These are phyloP conservation scores for Fusarium anthophilum DNA, from an alignment of 2,329 filamentous ascomycete genomes.

Conservation along the genomic window DNA sequence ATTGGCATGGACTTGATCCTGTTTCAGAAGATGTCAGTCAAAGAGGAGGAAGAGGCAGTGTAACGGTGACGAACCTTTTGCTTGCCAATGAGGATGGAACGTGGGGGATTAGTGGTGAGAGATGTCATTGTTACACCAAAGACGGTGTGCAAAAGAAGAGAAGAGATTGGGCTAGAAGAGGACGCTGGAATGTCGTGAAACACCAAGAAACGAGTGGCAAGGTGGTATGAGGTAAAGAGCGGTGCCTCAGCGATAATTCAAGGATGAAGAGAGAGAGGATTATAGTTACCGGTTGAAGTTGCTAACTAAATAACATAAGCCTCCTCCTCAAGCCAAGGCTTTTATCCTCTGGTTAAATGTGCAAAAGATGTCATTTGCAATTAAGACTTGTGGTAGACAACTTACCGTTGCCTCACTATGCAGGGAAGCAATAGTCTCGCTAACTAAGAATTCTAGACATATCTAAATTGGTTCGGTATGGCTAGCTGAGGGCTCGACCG, in stretches of 20 bases:
- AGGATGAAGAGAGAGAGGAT: not conserved
- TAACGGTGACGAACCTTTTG: not conserved
- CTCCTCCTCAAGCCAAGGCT: not conserved
- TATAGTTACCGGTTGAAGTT: not conserved
- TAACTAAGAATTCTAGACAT: not conserved
- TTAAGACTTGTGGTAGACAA: too few species aligned
- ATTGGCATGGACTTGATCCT: not conserved
- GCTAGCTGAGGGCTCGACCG: not conserved
- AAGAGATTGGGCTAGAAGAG: not conserved
- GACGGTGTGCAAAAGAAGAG: not conserved
- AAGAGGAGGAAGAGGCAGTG: accelerated
- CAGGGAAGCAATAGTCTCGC: not conserved
- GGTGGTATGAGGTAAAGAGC: not conserved
- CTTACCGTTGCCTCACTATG: not conserved
- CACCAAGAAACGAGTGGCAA: not conserved
- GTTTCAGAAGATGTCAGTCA: not conserved
- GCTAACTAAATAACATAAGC: not conserved
- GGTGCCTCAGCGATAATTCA: not conserved
- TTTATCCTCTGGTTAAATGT: not conserved
- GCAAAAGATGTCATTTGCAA: not conserved
- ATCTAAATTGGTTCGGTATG: not conserved
- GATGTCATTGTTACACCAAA: not conserved
- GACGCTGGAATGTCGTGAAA: not conserved
- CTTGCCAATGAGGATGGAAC: not conserved
- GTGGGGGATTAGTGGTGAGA: not conserved